Evolutionary conservation across 352 stramenopile species (phyloP).

Genomic region (Phytophthora agathidicida): DNA sequence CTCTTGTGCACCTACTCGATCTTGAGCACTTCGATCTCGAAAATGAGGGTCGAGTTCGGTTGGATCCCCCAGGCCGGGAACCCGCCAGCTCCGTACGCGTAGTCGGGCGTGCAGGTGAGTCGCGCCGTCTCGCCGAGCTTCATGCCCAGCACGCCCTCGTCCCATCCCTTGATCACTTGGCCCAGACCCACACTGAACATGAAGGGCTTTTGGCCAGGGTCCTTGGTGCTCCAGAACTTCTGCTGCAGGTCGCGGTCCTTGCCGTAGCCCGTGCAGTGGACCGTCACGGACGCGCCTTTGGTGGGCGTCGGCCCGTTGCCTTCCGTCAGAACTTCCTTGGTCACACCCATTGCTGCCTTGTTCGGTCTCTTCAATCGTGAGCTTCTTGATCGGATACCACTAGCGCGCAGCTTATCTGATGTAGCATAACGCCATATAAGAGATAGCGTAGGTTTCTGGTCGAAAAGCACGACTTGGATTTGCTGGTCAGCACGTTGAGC

Average conservation of each 20-base stretch:
- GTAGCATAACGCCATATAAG: conserved; percentile 1
- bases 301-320: conserved; percentile 61
- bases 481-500: no score
- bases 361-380: no score
- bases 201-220: conserved; percentile 94
- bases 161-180: conserved; percentile 96
- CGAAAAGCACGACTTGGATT: no score
- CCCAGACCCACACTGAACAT: conserved; percentile 93
- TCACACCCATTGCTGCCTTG: conserved; percentile 54
- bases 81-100: conserved; percentile 93
- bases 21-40: conserved; percentile 94
- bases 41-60: conserved; percentile 91
- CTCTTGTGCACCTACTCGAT: conserved; percentile 44
- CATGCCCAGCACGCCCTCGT: conserved; percentile 91
- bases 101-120: conserved; percentile 94
- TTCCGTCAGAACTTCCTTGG: conserved; percentile 62
- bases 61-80: conserved; percentile 96
- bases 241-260: conserved; percentile 68
- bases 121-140: conserved; percentile 90
- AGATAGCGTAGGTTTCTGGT: background rate
- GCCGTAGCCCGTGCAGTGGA: conserved; percentile 86
- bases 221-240: conserved; percentile 98
- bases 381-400: conserved; percentile 3
- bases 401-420: conserved; percentile 1
- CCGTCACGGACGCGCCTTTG: conserved; percentile 71